A percentile compares a stretch with the other conserved stretches of the same genome.
These are phyloP conservation scores for Suhomyces bribrorum DNA, from an alignment of 1,139 yeast species.

Conservation along the genomic window DNA sequence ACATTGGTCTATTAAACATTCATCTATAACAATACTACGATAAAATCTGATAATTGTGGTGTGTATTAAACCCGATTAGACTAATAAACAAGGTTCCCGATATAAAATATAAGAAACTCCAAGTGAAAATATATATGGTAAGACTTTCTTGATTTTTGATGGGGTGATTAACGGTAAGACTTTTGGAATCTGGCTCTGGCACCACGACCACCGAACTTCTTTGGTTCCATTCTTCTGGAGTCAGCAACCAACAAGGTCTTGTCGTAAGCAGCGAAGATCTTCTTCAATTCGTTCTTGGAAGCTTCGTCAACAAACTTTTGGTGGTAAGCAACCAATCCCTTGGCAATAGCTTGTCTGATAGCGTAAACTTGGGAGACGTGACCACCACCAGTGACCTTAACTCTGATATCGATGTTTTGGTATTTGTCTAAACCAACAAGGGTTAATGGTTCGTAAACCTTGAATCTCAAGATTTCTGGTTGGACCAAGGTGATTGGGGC, in stretches of 20 bases:
- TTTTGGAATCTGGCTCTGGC: conserved; percentile 99
- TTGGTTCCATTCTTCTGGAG: conserved; percentile 99
- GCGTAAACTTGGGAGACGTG: conserved; percentile 99
- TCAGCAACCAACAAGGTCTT: conserved; percentile 99
- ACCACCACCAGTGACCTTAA: conserved; percentile 99
- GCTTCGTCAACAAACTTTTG: conserved; percentile 99
- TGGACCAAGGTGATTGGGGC: conserved; percentile 98
- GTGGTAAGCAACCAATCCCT: conserved; percentile 99
- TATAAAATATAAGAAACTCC: conserved; percentile 12
- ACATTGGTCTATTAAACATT: neutral
- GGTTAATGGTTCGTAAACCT: conserved; percentile 99
- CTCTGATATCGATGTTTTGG: conserved; percentile 98
- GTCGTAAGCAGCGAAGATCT: conserved; percentile 96
- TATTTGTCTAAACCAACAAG: conserved; percentile 98
- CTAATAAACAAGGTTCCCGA: conserved; percentile 18
- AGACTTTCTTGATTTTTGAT: conserved; percentile 22
- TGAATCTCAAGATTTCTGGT: conserved; percentile 99
- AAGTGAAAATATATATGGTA: conserved; percentile 16
- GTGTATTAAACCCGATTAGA: conserved; percentile 19
- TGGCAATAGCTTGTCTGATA: conserved; percentile 99
- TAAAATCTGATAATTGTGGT: conserved; percentile 10
- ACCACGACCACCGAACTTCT: conserved; percentile 99
- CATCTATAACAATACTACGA: too few species aligned
- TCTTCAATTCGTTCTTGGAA: conserved; percentile 99
- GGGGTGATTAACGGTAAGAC: conserved; percentile 88